A percentile compares a stretch with the other conserved stretches of the same genome.
Conservation (phyloP, 345 rosid species). For the Hibiscus tridactylites region DNA sequence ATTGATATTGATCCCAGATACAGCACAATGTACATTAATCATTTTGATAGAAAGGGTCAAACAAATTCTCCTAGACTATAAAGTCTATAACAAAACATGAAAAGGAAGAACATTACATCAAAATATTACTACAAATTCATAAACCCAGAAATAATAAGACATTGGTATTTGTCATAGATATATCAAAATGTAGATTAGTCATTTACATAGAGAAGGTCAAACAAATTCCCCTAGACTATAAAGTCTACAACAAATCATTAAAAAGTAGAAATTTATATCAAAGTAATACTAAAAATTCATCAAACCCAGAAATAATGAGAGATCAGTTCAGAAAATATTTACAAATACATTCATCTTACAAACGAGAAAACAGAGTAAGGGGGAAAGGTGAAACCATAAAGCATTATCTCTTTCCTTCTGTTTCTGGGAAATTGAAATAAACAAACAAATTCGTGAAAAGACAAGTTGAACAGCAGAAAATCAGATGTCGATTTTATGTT, state of each 20-base stretch:
- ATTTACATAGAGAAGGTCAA: not conserved
- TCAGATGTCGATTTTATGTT: not conserved
- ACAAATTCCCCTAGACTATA: not conserved
- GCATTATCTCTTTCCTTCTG: not conserved
- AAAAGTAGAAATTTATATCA: not conserved
- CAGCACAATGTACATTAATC: not conserved
- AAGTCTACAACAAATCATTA: not conserved
- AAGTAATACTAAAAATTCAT: not conserved
- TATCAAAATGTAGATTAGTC: not conserved
- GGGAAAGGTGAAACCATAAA: not conserved
- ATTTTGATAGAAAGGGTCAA: not conserved
- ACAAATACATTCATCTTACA: not conserved
- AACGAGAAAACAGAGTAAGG: not conserved
- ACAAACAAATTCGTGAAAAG: not conserved
- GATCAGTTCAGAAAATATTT: not conserved
- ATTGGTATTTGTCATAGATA: not conserved
- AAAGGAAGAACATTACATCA: not conserved
- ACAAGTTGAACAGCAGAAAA: not conserved
- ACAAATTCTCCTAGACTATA: not conserved
- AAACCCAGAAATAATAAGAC: conserved; percentile 1
- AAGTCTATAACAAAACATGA: not conserved
- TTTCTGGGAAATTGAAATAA: not conserved
- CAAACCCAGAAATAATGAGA: conserved; percentile 2
- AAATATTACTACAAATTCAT: not conserved
- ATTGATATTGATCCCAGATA: not conserved